These are phyloP conservation scores for Marchantia paleacea DNA, from an alignment of 225 moss, liverwort and hornwort species.

Conservation along the genomic window DNA sequence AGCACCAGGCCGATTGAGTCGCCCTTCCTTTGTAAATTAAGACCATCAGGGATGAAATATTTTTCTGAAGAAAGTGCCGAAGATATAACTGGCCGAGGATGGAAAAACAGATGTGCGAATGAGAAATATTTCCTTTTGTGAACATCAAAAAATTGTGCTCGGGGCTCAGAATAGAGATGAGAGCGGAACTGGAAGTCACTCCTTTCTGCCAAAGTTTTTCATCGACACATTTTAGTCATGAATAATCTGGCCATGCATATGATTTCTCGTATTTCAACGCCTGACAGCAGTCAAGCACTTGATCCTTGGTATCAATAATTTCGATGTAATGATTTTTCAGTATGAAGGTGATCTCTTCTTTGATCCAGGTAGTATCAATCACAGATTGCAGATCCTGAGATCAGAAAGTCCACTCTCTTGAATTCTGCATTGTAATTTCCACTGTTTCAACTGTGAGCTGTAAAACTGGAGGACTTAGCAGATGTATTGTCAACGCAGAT, in stretches of 20 bases:
- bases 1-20: background rate
- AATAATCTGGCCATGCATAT: background rate
- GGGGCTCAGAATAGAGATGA: background rate
- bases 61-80: background rate
- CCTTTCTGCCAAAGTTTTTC: background rate
- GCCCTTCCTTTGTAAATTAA: too few relatives aligned
- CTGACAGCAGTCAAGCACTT: too few relatives aligned
- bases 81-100: background rate
- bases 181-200: background rate
- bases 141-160: background rate
- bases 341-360: too few relatives aligned
- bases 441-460: too few relatives aligned
- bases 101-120: too few relatives aligned
- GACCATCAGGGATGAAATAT: background rate
- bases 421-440: too few relatives aligned
- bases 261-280: too few relatives aligned
- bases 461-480: background rate
- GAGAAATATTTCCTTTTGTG: background rate
- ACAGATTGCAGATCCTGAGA: too few relatives aligned
- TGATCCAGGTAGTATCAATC: too few relatives aligned
- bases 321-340: too few relatives aligned
- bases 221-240: background rate
- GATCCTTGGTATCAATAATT: too few relatives aligned
- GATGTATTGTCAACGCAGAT: slow-evolving; percentile 50
- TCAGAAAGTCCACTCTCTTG: too few relatives aligned